Evolutionary conservation across 1,284 basidiomycete genomes (phyloP).

Genomic region (Gomphus sp.): DNA sequence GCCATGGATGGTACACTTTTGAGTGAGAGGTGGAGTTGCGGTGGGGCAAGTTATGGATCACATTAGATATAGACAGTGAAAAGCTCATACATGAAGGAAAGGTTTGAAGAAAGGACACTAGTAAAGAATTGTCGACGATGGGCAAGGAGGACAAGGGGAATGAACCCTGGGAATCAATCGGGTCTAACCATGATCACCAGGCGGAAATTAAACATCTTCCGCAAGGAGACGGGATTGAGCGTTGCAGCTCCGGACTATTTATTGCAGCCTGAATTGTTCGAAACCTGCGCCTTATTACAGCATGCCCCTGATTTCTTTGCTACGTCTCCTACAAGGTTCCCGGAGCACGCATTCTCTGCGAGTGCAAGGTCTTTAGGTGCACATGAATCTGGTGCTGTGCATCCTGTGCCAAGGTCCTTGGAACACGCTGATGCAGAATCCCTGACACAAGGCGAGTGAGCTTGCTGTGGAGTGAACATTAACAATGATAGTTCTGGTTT

Average conservation of each 20-base stretch:
- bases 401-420: background rate
- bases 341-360: background rate
- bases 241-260: background rate
- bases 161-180: too few species aligned
- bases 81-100: background rate
- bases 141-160: background rate
- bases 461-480: background rate
- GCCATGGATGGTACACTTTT: slow-evolving; percentile 39
- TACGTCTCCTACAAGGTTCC: background rate
- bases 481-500: background rate
- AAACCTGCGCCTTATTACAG: background rate
- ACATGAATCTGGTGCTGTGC: background rate
- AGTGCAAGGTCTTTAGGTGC: background rate
- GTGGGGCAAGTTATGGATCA: background rate
- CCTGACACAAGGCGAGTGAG: background rate
- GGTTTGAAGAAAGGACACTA: background rate
- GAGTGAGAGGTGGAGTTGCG: background rate
- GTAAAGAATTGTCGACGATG: background rate
- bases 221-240: too few species aligned
- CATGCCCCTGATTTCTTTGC: background rate
- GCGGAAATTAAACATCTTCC: too few species aligned
- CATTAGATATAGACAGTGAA: background rate
- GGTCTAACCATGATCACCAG: too few species aligned
- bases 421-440: background rate
- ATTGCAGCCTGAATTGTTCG: background rate